Evolutionary conservation across 495 filamentous ascomycete genomes (phyloP), one percentile per base, ranked within the genome.

Genomic region (Penicillium macrosclerotiorum): DNA sequence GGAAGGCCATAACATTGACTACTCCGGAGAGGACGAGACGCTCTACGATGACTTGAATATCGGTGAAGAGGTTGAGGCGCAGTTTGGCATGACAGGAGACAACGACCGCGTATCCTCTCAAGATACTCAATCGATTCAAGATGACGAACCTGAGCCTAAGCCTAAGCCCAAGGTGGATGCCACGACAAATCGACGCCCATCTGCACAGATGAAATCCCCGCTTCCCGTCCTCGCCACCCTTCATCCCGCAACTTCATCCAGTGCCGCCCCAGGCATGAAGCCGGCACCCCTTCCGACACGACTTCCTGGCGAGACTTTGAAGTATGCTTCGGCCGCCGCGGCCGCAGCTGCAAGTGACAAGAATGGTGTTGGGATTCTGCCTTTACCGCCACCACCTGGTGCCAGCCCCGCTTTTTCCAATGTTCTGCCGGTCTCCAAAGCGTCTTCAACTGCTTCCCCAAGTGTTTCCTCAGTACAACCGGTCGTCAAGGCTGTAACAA

Each of bases 41-140:
- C 84, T 98, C 49, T 98, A 98, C 64, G 94, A 98, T 57, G 94
- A 96, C 39, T 74, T 98, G 37, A 85, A 90, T 53, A 81, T 98
- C 20, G 83, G 89, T 37, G 92, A 94, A 49, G 94, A 97, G 52
- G 74, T 83, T 46, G 92, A 93, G 52, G 84, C 80, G 36, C 74
- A 79, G 29, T 96, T 85, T 52, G 94, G 90, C 32, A 84, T 96
- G 75, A 78, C 71, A 48, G 75, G 73, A 45, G 94, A 96, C 14
- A 85, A 81, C 58, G 93, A 98, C 63, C 81, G 82, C 37, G 82
- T 88, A 42, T 96, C 92, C 16, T 96, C 92, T 40, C 93, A 98
- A 74, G 93, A 98, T 69, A 82, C 89, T 17, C 90, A 93, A 57
- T 96, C 93, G 27, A 74, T 94, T 72, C 86, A 89, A 54, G 93